phyloP scores from a whole-genome alignment of 2,329 filamentous ascomycete species.

The Drechslerella coelobrocha region DNA sequence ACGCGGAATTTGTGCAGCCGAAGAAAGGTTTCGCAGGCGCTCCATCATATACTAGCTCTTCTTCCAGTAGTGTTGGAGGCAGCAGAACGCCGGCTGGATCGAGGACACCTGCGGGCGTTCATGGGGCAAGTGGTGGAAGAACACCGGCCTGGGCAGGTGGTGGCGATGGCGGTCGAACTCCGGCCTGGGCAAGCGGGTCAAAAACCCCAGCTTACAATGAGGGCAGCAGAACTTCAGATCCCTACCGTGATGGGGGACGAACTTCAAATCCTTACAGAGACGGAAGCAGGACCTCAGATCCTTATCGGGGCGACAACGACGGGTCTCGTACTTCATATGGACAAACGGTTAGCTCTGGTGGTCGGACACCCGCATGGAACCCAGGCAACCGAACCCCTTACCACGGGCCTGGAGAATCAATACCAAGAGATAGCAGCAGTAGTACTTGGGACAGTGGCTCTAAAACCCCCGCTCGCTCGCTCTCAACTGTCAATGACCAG shows the following conservation, averaged over 20 bases:
- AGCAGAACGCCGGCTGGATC: slow-evolving; percentile 59
- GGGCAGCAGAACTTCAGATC: slow-evolving; percentile 58
- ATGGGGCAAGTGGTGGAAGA: slow-evolving; percentile 63
- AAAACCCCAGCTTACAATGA: slow-evolving; percentile 69
- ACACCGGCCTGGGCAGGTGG: slow-evolving; percentile 69
- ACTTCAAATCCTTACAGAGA: slow-evolving; percentile 55
- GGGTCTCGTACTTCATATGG: slow-evolving; percentile 81
- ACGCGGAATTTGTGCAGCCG: slow-evolving; percentile 57
- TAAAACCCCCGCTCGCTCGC: slow-evolving; percentile 74
- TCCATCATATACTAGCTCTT: slow-evolving; percentile 71
- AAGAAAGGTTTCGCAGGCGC: slow-evolving; percentile 58
- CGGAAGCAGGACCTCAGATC: slow-evolving; percentile 55
- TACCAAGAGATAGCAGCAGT: slow-evolving; percentile 61
- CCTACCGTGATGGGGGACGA: slow-evolving; percentile 54
- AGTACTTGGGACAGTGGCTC: slow-evolving; percentile 73
- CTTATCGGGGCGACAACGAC: slow-evolving; percentile 66
- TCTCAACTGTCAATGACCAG: slow-evolving; percentile 60
- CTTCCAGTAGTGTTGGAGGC: slow-evolving; percentile 51
- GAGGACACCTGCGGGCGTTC: slow-evolving; percentile 66
- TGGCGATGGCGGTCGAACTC: slow-evolving; percentile 67
- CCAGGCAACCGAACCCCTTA: slow-evolving; percentile 75
- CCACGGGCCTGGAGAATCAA: slow-evolving; percentile 59
- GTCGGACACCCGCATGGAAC: slow-evolving; percentile 78
- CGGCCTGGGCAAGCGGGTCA: slow-evolving; percentile 73
- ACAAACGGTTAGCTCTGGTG: slow-evolving; percentile 60